These are phyloP conservation scores for Withania somnifera DNA, from an alignment of 305 asterid species.

Conservation along the genomic window DNA sequence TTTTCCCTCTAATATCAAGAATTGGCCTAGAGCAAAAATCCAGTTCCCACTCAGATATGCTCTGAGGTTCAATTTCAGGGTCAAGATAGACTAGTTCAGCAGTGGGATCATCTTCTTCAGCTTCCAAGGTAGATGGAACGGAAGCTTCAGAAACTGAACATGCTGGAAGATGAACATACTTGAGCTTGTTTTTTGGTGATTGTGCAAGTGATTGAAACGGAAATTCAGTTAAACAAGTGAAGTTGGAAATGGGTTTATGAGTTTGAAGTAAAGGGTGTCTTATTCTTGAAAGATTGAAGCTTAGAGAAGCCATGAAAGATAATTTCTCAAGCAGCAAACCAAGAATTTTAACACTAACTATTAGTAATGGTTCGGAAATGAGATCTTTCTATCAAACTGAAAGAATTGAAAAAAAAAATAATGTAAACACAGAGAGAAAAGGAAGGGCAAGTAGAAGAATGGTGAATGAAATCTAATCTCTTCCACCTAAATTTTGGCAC, in stretches of 20 bases:
- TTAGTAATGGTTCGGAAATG: not conserved
- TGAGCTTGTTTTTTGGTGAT: constrained; percentile 19
- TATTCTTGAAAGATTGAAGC: constrained; percentile 33
- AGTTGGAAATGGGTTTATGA: constrained; percentile 28
- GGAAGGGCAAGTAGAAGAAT: not conserved
- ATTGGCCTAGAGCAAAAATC: constrained; percentile 97
- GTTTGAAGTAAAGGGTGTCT: constrained; percentile 7
- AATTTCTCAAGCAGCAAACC: not conserved
- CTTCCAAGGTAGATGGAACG: constrained; percentile 42
- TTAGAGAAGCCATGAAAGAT: constrained; percentile 46
- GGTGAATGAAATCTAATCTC: not conserved
- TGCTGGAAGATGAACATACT: constrained; percentile 16
- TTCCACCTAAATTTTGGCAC: not conserved
- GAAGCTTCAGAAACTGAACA: constrained; percentile 50
- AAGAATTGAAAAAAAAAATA: too few species aligned
- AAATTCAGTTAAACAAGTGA: constrained; percentile 23
- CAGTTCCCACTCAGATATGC: constrained; percentile 84
- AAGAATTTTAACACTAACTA: not conserved
- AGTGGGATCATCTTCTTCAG: constrained; percentile 62
- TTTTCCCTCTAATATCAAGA: constrained; percentile 91
- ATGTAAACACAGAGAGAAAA: too few species aligned
- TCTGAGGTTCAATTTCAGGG: constrained; percentile 64
- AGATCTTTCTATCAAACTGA: not conserved
- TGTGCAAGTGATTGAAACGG: constrained; percentile 15
- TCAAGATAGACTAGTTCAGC: constrained; percentile 72